These are phyloP conservation scores for Persicaria maculosa DNA, from an alignment of 148 eudicot species.

Conservation along the genomic window DNA sequence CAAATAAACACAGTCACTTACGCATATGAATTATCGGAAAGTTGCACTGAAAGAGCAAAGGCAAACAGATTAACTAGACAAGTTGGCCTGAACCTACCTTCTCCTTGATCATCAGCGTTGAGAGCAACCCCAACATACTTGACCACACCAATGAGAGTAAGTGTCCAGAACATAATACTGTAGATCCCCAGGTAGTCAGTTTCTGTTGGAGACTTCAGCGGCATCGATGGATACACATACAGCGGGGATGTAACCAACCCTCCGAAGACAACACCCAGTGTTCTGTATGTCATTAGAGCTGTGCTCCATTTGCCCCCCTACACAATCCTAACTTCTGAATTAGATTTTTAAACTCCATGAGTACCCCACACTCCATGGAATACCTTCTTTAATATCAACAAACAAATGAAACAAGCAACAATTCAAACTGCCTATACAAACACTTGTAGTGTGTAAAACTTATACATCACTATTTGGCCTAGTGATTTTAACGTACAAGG, in stretches of 20 bases:
- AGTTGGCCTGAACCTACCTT: slow-evolving; percentile 31
- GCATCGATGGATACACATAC: slow-evolving; percentile 50
- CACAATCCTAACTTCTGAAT: neutral
- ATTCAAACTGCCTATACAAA: neutral
- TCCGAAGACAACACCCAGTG: slow-evolving; percentile 17
- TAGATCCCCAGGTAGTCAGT: slow-evolving; percentile 59
- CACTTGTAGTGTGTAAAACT: neutral
- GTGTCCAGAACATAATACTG: slow-evolving; percentile 71
- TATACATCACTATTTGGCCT: neutral
- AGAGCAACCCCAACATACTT: slow-evolving; percentile 55
- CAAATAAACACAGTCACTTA: neutral
- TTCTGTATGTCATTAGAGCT: slow-evolving; percentile 15
- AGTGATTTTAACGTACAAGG: neutral
- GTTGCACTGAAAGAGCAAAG: neutral
- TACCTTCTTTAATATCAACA: neutral
- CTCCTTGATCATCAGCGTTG: slow-evolving; percentile 68
- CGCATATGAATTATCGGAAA: neutral
- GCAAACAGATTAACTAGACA: neutral
- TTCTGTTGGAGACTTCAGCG: slow-evolving; percentile 46
- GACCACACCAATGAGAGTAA: slow-evolving; percentile 52
- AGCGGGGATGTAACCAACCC: slow-evolving; percentile 17
- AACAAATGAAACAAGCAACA: neutral
- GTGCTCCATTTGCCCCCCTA: slow-evolving; percentile 27
- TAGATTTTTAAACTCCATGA: neutral
- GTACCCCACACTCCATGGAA: neutral